phyloP scores from a whole-genome alignment of 2,329 filamentous ascomycete species.

The Aureobasidium sp. region DNA sequence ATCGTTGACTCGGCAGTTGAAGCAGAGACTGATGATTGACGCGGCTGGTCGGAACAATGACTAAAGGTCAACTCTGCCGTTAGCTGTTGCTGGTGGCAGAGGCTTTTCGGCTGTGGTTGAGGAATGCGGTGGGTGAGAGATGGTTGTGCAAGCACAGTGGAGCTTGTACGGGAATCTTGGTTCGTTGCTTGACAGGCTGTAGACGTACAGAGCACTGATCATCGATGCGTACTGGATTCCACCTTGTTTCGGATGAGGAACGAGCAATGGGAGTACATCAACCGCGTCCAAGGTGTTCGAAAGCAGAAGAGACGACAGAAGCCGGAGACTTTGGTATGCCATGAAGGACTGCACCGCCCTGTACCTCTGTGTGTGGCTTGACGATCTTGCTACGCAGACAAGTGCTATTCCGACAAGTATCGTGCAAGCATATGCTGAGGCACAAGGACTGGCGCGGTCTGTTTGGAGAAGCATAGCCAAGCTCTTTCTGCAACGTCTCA shows the following conservation, averaged over 20 bases:
- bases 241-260: not conserved
- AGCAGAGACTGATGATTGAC: slow-evolving; percentile 56
- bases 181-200: slow-evolving; percentile 17
- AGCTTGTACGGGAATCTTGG: slow-evolving; percentile 44
- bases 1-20: slow-evolving; percentile 43
- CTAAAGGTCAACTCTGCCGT: slow-evolving; percentile 39
- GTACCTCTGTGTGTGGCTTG: slow-evolving; percentile 36
- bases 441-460: slow-evolving; percentile 28
- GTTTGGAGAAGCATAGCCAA: slow-evolving; percentile 35
- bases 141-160: slow-evolving; percentile 33
- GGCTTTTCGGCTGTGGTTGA: slow-evolving; percentile 19
- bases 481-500: slow-evolving; percentile 29
- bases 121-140: slow-evolving; percentile 40
- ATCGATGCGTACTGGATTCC: slow-evolving; percentile 9
- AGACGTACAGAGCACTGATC: not conserved
- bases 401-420: slow-evolving; percentile 53
- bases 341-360: slow-evolving; percentile 2
- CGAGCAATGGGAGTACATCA: slow-evolving; percentile 6
- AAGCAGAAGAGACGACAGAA: not conserved
- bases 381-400: slow-evolving; percentile 47
- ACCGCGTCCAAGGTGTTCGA: not conserved
- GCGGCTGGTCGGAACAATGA: slow-evolving; percentile 53
- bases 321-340: slow-evolving; percentile 12
- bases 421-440: slow-evolving; percentile 27
- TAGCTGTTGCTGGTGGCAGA: slow-evolving; percentile 45